A percentile compares a stretch with the other conserved stretches of the same genome.
Evolutionary conservation across 164 flowering plant species (phyloP).

Genomic region (Amborella trichopoda): DNA sequence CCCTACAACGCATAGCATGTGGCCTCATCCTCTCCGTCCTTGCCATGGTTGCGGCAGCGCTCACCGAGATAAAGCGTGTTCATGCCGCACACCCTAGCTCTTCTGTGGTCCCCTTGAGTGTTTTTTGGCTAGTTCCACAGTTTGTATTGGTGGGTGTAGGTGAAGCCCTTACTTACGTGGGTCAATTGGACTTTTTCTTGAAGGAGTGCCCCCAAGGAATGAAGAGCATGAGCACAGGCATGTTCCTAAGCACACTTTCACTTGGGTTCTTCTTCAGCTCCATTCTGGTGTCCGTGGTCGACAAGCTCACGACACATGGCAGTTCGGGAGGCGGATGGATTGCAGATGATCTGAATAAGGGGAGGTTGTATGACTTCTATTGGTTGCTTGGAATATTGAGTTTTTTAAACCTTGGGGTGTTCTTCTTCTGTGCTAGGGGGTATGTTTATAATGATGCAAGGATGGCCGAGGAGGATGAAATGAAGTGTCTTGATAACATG

Average conservation of each 20-base stretch:
- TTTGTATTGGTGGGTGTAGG: conserved; percentile 86
- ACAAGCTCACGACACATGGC: conserved; percentile 17
- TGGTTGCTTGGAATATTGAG: conserved; percentile 63
- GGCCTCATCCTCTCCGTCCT: conserved; percentile 58
- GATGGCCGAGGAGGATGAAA: too few relatives aligned
- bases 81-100: conserved; percentile 29
- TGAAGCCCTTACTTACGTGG: conserved; percentile 94
- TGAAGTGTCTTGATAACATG: too few relatives aligned
- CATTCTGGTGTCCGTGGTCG: conserved; percentile 60
- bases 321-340: conserved; percentile 6
- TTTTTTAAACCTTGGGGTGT: conserved; percentile 34
- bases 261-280: conserved; percentile 91
- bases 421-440: conserved; percentile 35
- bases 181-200: conserved; percentile 96
- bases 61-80: conserved; percentile 53
- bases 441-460: conserved; percentile 63
- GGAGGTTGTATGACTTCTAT: conserved; percentile 63
- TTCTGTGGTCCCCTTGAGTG: conserved; percentile 45
- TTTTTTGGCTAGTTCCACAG: conserved; percentile 74
- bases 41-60: conserved; percentile 78
- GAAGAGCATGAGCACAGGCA: conserved; percentile 99
- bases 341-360: conserved; percentile 55
- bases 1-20: conserved; percentile 58
- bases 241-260: conserved; percentile 79
- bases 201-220: conserved; percentile 89